Evolutionary conservation across 768 basidiomycete species (phyloP), one percentile per base, ranked within the genome.

Genomic region (Piloderma croceum): DNA sequence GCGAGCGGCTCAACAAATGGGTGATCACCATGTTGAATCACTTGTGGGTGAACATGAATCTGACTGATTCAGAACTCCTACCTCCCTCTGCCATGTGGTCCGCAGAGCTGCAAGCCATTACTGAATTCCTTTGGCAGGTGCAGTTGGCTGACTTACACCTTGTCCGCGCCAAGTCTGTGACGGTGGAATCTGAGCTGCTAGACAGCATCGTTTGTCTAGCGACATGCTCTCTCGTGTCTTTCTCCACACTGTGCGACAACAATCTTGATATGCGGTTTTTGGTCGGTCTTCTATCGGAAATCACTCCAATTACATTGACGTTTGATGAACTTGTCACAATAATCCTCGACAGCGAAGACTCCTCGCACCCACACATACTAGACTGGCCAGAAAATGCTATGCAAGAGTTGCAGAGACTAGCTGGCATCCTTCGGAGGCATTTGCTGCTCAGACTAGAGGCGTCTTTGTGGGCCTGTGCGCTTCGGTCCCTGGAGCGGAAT

Each of bases 391-490:
- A 21, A 42, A 38, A 49, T 40, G 41, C 47, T 45, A 29, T 54
- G 3, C 52, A 61, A 20, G 31, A 35, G 1, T 61, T 67, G 36
- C 35, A 61, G 21, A 37, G 49, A 2, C 34, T 52, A 9, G 48
- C 54, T 43, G 31, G 45, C 3, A 40, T 51, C 9, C 52, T 79
- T 12, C 54, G 58, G 15, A 53, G 51, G 0, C 58, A 63, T 31
- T 53, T 53, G 15, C 50, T 77, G 12, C 59, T 63, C 6, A 58
- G 47, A 6, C 61, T 74, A 13, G 73, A 77, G 38, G 73, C 74
- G 7, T 73, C 74, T 7, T 48, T 79, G 18, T 79, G 73, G 70
- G 64, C 67, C 12, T 74, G 71, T 40, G 68, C 69, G 5, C 69
- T 78, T 18, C 62, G 57, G 27, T 62, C 70, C 42, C 59, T 76